Percentiles rank a stretch among this genome's conserved stretches.
Conservation (phyloP, 371 early-diverging fungal species). For the Fennellomyces sp. region DNA sequence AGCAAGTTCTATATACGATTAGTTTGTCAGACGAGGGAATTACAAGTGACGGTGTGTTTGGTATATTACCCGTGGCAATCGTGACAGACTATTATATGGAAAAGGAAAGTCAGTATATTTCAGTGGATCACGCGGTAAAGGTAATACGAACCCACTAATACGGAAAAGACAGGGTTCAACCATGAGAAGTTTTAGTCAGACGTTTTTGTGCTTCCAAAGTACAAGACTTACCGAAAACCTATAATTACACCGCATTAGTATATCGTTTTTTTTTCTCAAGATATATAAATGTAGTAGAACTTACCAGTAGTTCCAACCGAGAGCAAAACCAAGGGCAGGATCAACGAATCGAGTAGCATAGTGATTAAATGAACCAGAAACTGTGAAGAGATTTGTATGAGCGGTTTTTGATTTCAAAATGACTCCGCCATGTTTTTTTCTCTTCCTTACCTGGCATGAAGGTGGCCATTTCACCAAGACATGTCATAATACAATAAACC, state of each 20-base stretch:
- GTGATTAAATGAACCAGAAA: slow-evolving; percentile 84
- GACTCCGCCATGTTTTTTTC: neutral
- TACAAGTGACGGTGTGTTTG: too few relatives aligned
- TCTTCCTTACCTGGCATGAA: slow-evolving; percentile 47
- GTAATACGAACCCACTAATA: neutral
- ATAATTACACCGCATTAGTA: too few relatives aligned
- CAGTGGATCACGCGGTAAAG: neutral
- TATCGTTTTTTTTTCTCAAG: too few relatives aligned
- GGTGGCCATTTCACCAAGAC: slow-evolving; percentile 88
- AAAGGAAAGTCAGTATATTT: neutral
- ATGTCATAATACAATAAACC: slow-evolving; percentile 82
- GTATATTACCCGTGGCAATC: slow-evolving; percentile 28
- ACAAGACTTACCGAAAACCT: slow-evolving; percentile 24
- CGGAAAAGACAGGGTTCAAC: neutral
- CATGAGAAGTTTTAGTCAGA: neutral
- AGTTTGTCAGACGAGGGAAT: too few relatives aligned
- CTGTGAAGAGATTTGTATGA: slow-evolving; percentile 28
- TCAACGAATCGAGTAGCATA: slow-evolving; percentile 86
- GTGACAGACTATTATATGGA: slow-evolving; percentile 65
- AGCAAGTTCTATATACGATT: slow-evolving; percentile 78
- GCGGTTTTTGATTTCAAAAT: neutral
- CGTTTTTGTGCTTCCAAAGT: neutral
- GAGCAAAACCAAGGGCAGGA: slow-evolving; percentile 79
- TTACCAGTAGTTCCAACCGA: slow-evolving; percentile 67
- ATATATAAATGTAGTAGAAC: neutral